Conservation (phyloP, 352 stramenopile species). For the Pilasporangium apinafurcum region DNA sequence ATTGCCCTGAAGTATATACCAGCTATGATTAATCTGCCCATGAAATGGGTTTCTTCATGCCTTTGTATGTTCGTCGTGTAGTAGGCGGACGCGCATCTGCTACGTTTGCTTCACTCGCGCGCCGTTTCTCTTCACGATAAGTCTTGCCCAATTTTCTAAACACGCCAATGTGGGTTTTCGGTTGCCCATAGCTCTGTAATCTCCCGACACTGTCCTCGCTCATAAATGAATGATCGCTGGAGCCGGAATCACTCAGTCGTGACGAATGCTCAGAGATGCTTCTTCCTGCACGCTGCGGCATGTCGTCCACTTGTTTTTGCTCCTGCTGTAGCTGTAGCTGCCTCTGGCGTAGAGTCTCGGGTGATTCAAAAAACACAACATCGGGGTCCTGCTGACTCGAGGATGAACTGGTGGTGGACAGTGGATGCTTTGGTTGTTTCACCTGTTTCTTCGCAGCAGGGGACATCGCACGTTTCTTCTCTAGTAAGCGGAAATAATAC, state of each 20-base stretch:
- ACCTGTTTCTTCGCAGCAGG: slow-evolving; percentile 7
- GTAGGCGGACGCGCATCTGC: slow-evolving; percentile 20
- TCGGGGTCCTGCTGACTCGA: slow-evolving; percentile 5
- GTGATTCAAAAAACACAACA: slow-evolving; percentile 45
- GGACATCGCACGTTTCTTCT: slow-evolving; percentile 41
- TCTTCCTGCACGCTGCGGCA: slow-evolving; percentile 21
- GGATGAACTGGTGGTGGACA: too few relatives aligned
- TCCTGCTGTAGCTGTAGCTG: too few relatives aligned
- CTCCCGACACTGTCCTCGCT: slow-evolving; percentile 17
- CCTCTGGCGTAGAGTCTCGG: slow-evolving; percentile 25
- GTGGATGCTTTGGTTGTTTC: not conserved
- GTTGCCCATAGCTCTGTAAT: slow-evolving; percentile 3
- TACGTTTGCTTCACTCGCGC: slow-evolving; percentile 22
- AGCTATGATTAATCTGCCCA: slow-evolving; percentile 75
- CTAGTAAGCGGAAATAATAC: slow-evolving; percentile 78
- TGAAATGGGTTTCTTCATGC: slow-evolving; percentile 74
- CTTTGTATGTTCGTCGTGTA: slow-evolving; percentile 55
- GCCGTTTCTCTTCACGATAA: slow-evolving; percentile 20
- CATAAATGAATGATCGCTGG: slow-evolving; percentile 34
- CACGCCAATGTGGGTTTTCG: slow-evolving; percentile 24
- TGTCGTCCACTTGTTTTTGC: too few relatives aligned
- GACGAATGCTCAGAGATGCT: slow-evolving; percentile 36
- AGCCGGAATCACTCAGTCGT: slow-evolving; percentile 42
- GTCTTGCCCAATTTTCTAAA: slow-evolving; percentile 35
- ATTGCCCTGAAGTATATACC: too few relatives aligned